Conservation (phyloP, 2,329 filamentous ascomycete genomes). For the Hymenoscyphus fructigenus region DNA sequence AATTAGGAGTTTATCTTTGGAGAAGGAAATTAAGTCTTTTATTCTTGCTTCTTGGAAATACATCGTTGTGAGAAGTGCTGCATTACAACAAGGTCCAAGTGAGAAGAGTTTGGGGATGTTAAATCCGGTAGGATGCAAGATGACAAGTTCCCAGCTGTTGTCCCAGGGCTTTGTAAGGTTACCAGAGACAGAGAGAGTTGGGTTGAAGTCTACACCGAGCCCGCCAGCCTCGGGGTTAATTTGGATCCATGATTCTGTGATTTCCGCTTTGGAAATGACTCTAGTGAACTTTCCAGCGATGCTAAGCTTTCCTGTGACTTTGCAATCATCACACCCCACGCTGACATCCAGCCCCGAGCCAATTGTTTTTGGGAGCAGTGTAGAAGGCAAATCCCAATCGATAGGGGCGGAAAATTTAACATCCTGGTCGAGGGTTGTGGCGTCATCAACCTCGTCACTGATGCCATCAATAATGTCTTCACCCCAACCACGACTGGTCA, state of each 20-base stretch:
- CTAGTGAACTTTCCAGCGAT: conserved; percentile 8
- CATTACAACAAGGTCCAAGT: too few species aligned
- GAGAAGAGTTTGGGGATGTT: conserved; percentile 8
- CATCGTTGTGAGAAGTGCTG: too few species aligned
- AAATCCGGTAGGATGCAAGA: not conserved
- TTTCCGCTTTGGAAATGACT: not conserved
- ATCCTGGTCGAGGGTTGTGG: not conserved
- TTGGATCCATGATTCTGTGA: not conserved
- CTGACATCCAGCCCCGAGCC: not conserved
- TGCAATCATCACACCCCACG: conserved; percentile 14
- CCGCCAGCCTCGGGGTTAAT: not conserved
- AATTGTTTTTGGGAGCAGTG: not conserved
- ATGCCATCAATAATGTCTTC: not conserved
- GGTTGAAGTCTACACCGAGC: conserved; percentile 11
- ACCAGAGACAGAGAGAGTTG: conserved; percentile 7
- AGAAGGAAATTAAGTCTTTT: too few species aligned
- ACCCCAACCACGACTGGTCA: not conserved
- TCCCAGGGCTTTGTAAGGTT: not conserved
- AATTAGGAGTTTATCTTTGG: too few species aligned
- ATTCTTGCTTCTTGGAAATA: too few species aligned
- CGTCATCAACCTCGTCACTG: not conserved
- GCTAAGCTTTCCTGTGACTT: conserved; percentile 6
- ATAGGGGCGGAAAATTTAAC: conserved; percentile 2
- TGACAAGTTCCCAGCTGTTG: not conserved
- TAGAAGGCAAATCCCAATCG: not conserved